Conservation (phyloP, 805 yeast genomes). For the Yamadazyma paraphyllophila region DNA sequence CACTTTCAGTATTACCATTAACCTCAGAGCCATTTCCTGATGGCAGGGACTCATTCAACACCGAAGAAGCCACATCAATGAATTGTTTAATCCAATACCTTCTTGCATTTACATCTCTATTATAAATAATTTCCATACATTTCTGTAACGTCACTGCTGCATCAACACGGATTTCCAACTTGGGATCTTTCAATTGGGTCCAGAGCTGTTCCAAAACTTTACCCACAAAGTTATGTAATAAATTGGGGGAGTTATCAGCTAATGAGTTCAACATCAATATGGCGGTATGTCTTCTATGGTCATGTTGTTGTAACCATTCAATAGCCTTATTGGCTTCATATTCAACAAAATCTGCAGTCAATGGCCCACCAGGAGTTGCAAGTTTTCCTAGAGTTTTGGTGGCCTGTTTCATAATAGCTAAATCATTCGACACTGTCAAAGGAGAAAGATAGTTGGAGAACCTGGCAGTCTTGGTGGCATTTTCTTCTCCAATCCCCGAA, state of each 20-base stretch:
- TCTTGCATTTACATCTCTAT: constrained; percentile 69
- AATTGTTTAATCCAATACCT: constrained; percentile 73
- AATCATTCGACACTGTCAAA: constrained; percentile 76
- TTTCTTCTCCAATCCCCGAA: constrained; percentile 71
- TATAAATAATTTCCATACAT: constrained; percentile 75
- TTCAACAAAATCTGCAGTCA: constrained; percentile 91
- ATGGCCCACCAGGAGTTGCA: constrained; percentile 84
- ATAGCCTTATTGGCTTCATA: constrained; percentile 84
- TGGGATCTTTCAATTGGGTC: constrained; percentile 82
- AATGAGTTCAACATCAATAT: constrained; percentile 77
- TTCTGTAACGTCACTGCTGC: constrained; percentile 78
- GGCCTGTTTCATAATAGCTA: constrained; percentile 82
- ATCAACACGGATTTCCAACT: constrained; percentile 71
- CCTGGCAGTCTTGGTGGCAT: constrained; percentile 84
- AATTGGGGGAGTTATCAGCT: constrained; percentile 83
- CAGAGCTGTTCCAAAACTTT: constrained; percentile 81
- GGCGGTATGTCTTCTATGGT: constrained; percentile 86
- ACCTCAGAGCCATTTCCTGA: constrained; percentile 1
- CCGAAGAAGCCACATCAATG: constrained; percentile 63
- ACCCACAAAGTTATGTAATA: constrained; percentile 73
- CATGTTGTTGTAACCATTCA: constrained; percentile 85
- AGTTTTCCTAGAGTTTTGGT: constrained; percentile 84
- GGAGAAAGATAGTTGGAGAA: constrained; percentile 85
- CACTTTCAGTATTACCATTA: constrained; percentile 4
- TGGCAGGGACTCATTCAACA: constrained; percentile 41